Conservation (phyloP, 139 green algal genomes). For the Chlamydomonas incerta region DNA sequence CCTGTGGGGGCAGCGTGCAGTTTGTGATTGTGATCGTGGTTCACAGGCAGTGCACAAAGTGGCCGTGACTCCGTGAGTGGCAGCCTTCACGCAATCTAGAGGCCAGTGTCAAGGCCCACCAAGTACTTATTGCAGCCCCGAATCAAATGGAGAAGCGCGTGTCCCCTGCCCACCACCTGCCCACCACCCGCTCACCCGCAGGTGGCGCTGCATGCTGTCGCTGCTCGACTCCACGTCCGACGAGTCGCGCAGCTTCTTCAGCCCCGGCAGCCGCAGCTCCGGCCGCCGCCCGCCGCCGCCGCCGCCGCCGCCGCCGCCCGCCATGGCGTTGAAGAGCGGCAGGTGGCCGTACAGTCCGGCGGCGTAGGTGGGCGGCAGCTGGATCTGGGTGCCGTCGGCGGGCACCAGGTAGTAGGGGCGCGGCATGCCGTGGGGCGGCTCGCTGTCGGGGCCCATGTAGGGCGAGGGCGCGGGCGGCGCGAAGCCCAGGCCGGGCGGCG, state of each 20-base stretch:
- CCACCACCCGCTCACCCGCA: not conserved
- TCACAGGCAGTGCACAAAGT: too few relatives aligned
- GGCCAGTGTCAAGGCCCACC: too few relatives aligned
- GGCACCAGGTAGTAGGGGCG: slow-evolving; percentile 36
- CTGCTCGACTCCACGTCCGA: slow-evolving; percentile 33
- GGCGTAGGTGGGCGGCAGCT: too few relatives aligned
- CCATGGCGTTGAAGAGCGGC: too few relatives aligned
- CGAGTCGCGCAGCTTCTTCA: slow-evolving; percentile 36
- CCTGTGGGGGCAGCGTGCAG: too few relatives aligned
- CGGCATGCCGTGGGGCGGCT: not conserved
- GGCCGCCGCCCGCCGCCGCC: not conserved
- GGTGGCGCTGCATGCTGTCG: slow-evolving; percentile 23
- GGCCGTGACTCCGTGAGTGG: too few relatives aligned
- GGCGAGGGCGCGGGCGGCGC: not conserved
- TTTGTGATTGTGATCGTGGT: too few relatives aligned
- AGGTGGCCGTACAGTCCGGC: too few relatives aligned
- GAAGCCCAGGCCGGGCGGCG: not conserved
- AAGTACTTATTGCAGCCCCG: not conserved
- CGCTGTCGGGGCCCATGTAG: not conserved
- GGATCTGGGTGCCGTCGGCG: not conserved
- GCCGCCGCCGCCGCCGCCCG: not conserved
- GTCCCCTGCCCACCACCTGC: too few relatives aligned
- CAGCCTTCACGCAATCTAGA: too few relatives aligned
- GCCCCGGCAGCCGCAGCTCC: not conserved
- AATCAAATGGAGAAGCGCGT: not conserved